A percentile compares a stretch with the other conserved stretches of the same genome.
Conservation (phyloP, 306 rosid species). For the Citrullus colocynthis region DNA sequence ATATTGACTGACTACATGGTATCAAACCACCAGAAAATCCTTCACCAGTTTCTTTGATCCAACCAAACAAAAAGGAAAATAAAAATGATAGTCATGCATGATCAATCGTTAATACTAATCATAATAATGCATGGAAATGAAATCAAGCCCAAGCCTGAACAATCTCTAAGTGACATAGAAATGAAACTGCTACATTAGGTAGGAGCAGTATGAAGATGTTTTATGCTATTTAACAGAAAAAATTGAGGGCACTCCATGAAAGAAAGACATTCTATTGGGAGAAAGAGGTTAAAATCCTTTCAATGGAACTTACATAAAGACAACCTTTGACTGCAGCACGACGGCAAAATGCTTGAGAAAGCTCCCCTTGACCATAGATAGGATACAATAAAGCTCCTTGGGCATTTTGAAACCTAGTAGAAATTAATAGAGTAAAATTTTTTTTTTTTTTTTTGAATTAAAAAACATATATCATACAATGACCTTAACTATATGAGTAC, state of each 20-base stretch:
- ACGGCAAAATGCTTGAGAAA: constrained; percentile 80
- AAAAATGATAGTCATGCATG: neutral
- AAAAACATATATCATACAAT: no score
- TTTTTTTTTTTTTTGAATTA: no score
- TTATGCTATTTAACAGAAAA: neutral
- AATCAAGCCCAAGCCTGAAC: neutral
- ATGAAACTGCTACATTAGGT: neutral
- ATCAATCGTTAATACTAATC: neutral
- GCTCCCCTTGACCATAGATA: constrained; percentile 79
- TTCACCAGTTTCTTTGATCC: neutral
- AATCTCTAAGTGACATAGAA: neutral
- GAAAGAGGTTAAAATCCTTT: neutral
- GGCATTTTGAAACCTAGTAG: constrained; percentile 60
- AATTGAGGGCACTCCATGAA: neutral
- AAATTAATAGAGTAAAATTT: constrained; percentile 1
- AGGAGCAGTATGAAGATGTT: neutral
- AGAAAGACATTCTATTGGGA: neutral
- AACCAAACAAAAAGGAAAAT: neutral
- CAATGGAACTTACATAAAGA: constrained; percentile 59
- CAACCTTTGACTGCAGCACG: constrained; percentile 97
- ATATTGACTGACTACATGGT: neutral
- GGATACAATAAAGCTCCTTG: constrained; percentile 79
- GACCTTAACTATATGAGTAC: no score
- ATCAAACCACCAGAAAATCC: neutral
- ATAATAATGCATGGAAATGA: neutral